Evolutionary conservation across 1,139 yeast species (phyloP).

Genomic region (Pichia sp.): DNA sequence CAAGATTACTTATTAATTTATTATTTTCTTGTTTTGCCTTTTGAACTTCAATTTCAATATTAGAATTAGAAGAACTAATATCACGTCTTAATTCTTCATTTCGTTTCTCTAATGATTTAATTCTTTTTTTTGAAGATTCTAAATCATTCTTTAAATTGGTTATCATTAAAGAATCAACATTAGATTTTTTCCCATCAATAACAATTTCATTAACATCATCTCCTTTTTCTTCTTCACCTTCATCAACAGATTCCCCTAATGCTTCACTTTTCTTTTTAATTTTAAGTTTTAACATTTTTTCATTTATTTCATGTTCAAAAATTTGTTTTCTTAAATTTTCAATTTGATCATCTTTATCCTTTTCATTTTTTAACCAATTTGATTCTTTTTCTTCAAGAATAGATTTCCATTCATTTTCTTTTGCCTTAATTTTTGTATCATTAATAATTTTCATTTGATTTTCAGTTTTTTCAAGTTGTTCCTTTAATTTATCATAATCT

Average conservation of each 20-base stretch:
- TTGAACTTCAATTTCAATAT: constrained; percentile 36
- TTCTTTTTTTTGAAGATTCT: constrained; percentile 63
- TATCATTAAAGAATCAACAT: constrained; percentile 37
- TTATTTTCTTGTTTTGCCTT: constrained; percentile 28
- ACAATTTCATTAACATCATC: neutral
- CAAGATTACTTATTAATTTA: constrained; percentile 48
- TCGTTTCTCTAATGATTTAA: constrained; percentile 67
- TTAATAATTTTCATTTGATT: constrained; percentile 31
- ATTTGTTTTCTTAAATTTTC: constrained; percentile 43
- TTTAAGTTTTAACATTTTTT: constrained; percentile 49
- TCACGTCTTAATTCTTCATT: constrained; percentile 70
- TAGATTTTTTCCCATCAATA: constrained; percentile 5
- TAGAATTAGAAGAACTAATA: constrained; percentile 47
- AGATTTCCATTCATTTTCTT: constrained; percentile 57
- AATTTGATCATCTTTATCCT: constrained; percentile 38
- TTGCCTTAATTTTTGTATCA: constrained; percentile 37
- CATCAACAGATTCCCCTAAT: constrained; percentile 50
- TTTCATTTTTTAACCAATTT: constrained; percentile 52
- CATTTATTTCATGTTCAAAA: constrained; percentile 49
- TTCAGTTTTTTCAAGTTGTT: constrained; percentile 47
- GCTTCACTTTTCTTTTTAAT: constrained; percentile 43
- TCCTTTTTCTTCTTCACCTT: constrained; percentile 13
- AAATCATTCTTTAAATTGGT: constrained; percentile 69
- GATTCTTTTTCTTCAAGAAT: constrained; percentile 56
- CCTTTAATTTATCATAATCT: constrained; percentile 73